Conservation (phyloP, 2,329 filamentous ascomycete genomes). For the Trichoderma citrinoviride region DNA sequence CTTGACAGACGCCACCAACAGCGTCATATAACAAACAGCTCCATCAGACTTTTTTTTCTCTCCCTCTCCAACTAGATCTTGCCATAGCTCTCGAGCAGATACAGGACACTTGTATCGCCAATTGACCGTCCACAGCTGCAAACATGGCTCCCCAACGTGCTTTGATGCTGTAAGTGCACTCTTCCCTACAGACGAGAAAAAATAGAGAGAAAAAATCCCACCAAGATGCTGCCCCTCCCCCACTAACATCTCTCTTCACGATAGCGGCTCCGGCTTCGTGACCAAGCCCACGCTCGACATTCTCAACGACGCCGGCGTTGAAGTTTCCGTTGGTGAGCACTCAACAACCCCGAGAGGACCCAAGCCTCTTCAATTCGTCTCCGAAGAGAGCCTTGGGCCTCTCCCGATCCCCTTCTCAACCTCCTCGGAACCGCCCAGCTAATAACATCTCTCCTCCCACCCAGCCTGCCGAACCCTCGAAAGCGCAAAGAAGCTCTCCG, state of each 20-base stretch:
- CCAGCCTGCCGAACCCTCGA: constrained; percentile 77
- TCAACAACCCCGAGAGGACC: background rate
- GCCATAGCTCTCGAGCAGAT: background rate
- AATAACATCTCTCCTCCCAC: background rate
- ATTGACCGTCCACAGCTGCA: background rate
- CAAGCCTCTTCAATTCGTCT: background rate
- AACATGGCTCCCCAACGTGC: constrained; percentile 5
- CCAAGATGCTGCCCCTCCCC: background rate
- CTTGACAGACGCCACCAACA: background rate
- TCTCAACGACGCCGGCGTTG: constrained; percentile 57
- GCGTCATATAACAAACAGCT: background rate
- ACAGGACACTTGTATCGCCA: background rate
- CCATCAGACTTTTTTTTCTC: background rate
- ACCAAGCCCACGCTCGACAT: constrained; percentile 59
- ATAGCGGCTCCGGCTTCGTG: constrained; percentile 5
- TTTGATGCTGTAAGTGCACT: background rate
- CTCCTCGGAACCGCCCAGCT: background rate
- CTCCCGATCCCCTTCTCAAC: background rate
- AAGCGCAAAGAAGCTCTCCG: constrained; percentile 70
- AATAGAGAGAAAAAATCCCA: background rate
- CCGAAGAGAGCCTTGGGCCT: background rate
- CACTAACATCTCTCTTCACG: background rate
- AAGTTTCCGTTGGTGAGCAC: constrained; percentile 56
- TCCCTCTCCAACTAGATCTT: background rate
- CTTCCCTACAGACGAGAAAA: background rate